Evolutionary conservation across 371 early-diverging fungal genomes (phyloP).

Genomic region (Syncephalastrum racemosum): DNA sequence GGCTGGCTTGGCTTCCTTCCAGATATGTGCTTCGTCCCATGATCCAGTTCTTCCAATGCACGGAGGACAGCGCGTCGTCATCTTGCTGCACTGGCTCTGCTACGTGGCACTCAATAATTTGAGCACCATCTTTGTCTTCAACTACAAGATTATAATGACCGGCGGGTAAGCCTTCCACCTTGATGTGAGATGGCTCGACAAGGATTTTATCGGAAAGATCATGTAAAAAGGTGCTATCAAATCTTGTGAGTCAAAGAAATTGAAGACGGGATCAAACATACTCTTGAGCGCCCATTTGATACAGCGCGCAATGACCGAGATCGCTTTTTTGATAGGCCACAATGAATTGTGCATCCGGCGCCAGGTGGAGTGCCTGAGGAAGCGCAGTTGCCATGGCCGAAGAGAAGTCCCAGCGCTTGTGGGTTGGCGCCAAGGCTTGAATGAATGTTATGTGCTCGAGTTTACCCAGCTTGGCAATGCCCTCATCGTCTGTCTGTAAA

Average conservation of each 20-base stretch:
- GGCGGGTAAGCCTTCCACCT: conserved; percentile 26
- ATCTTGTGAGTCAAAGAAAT: neutral
- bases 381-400: conserved; percentile 1
- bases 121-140: neutral
- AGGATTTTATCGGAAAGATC: conserved; percentile 12
- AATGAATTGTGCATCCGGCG: conserved; percentile 27
- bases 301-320: conserved; percentile 18
- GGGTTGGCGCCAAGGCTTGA: neutral
- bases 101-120: neutral
- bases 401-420: conserved; percentile 7
- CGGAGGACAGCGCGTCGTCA: neutral
- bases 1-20: neutral
- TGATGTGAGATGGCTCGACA: conserved; percentile 7
- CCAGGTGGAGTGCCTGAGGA: conserved; percentile 24
- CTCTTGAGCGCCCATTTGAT: conserved; percentile 14
- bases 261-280: conserved; percentile 13
- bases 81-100: neutral
- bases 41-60: conserved; percentile 9
- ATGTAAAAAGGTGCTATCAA: conserved; percentile 12
- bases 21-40: neutral
- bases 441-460: conserved; percentile 25
- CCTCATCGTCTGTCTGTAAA: conserved; percentile 44
- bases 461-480: conserved; percentile 42
- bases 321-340: conserved; percentile 21
- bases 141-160: conserved; percentile 24